A percentile compares a stretch with the other conserved stretches of the same genome.
Conservation (phyloP, 495 filamentous ascomycete species). For the Talaromyces liani region DNA sequence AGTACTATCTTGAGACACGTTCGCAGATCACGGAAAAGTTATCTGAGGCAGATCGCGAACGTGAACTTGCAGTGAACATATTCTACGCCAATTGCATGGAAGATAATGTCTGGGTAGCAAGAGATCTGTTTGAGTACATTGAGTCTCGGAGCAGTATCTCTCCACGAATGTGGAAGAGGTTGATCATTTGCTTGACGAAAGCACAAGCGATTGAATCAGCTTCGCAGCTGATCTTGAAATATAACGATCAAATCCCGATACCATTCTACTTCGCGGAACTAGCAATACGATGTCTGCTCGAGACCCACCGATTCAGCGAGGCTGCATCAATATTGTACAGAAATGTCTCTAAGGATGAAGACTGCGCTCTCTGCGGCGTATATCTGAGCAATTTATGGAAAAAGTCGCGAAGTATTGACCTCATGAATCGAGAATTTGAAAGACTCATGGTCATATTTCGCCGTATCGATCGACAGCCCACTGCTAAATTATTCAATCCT, state of each 20-base stretch:
- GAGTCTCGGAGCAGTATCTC: conserved; percentile 27
- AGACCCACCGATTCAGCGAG: conserved; percentile 29
- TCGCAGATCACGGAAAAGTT: conserved; percentile 14
- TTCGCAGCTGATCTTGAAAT: conserved; percentile 25
- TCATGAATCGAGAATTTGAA: conserved; percentile 27
- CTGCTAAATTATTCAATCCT: conserved; percentile 36
- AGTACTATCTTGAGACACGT: conserved; percentile 27
- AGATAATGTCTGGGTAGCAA: conserved; percentile 33
- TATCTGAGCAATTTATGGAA: conserved; percentile 37
- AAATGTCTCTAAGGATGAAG: conserved; percentile 23
- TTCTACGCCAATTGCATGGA: conserved; percentile 33
- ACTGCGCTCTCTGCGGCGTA: conserved; percentile 30
- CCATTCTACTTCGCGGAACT: conserved; percentile 30
- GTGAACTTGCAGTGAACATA: conserved; percentile 22
- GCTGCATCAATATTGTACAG: conserved; percentile 30
- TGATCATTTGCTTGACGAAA: conserved; percentile 34
- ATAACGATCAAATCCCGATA: conserved; percentile 19
- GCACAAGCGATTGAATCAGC: conserved; percentile 34
- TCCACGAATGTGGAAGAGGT: conserved; percentile 28
- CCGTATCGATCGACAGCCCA: conserved; percentile 21
- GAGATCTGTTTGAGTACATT: conserved; percentile 30
- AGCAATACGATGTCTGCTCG: conserved; percentile 31
- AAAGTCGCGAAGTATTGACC: conserved; percentile 33
- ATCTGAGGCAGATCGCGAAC: conserved; percentile 23
- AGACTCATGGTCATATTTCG: conserved; percentile 21